Conservation (phyloP, 768 basidiomycete genomes). For the Coprinopsis sp. region DNA sequence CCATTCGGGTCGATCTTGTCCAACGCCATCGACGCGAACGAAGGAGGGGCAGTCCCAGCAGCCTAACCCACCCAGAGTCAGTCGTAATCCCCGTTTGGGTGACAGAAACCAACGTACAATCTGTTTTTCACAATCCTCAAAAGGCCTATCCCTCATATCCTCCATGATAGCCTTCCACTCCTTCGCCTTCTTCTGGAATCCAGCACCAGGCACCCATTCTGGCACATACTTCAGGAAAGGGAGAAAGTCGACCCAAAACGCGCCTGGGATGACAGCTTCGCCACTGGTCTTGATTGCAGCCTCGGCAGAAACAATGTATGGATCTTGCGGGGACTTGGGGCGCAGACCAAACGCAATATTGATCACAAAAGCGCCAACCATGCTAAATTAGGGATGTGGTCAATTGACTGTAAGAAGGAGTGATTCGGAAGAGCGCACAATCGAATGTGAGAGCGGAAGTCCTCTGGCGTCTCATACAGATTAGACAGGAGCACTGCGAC, state of each 20-base stretch:
- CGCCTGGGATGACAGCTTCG: conserved; percentile 4
- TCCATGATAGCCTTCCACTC: conserved; percentile 33
- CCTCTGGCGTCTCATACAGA: conserved; percentile 1
- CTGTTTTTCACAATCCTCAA: conserved; percentile 14
- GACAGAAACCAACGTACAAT: conserved; percentile 11
- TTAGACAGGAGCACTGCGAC: conserved; percentile 7
- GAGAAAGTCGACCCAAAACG: conserved; percentile 35
- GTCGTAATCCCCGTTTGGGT: not conserved
- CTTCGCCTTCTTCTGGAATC: conserved; percentile 45
- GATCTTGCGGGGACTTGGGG: conserved; percentile 34
- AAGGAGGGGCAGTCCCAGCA: not conserved
- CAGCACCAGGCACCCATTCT: conserved; percentile 51
- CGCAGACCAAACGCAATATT: conserved; percentile 50
- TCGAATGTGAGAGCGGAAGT: conserved; percentile 5
- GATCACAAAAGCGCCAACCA: conserved; percentile 43
- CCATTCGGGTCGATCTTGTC: conserved; percentile 4
- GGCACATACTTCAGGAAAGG: conserved; percentile 38
- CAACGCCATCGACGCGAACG: conserved; percentile 5
- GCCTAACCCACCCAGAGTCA: not conserved
- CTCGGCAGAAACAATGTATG: conserved; percentile 38
- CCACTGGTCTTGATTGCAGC: conserved; percentile 29
- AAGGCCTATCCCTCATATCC: conserved; percentile 33
- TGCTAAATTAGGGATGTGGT: conserved; percentile 32
- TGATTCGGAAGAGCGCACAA: conserved; percentile 6
- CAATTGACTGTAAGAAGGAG: conserved; percentile 19